These are phyloP conservation scores for Pharus latifolius DNA, from an alignment of 176 grass and related monocot genomes.

Conservation along the genomic window DNA sequence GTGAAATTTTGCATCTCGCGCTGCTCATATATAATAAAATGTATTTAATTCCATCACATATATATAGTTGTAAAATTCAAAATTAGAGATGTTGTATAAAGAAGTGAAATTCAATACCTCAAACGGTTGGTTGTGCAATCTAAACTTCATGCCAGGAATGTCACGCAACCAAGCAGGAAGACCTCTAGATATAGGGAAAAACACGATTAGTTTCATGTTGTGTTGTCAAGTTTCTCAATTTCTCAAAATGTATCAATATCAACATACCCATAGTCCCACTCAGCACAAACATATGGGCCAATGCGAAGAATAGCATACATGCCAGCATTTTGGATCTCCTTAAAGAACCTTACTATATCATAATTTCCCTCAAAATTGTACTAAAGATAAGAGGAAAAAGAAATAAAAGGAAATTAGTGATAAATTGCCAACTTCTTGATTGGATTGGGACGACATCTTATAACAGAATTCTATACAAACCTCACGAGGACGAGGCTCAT, in stretches of 20 bases:
- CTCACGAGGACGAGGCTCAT: constrained; percentile 40
- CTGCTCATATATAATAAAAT: not conserved
- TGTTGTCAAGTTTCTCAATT: too few relatives aligned
- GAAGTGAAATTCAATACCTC: constrained; percentile 17
- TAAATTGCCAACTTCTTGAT: not conserved
- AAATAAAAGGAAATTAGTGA: not conserved
- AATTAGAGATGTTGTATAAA: too few relatives aligned
- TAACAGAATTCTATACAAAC: not conserved
- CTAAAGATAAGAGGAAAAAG: constrained; percentile 6
- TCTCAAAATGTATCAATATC: not conserved
- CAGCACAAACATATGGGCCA: constrained; percentile 69
- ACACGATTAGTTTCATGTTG: too few relatives aligned
- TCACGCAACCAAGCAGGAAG: constrained; percentile 41
- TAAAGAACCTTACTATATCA: constrained; percentile 61
- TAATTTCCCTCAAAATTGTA: constrained; percentile 59
- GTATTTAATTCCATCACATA: too few relatives aligned
- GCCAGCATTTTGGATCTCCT: constrained; percentile 43
- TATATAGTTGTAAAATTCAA: too few relatives aligned
- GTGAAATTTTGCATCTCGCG: constrained; percentile 49
- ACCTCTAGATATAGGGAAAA: constrained; percentile 15
- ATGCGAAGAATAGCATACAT: constrained; percentile 68
- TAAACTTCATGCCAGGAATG: constrained; percentile 43
- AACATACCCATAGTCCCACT: constrained; percentile 72
- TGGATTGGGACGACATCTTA: not conserved
- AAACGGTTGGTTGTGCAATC: constrained; percentile 40